Evolutionary conservation across 2,329 filamentous ascomycete species (phyloP).

Genomic region (Tolypocladium paradoxum): DNA sequence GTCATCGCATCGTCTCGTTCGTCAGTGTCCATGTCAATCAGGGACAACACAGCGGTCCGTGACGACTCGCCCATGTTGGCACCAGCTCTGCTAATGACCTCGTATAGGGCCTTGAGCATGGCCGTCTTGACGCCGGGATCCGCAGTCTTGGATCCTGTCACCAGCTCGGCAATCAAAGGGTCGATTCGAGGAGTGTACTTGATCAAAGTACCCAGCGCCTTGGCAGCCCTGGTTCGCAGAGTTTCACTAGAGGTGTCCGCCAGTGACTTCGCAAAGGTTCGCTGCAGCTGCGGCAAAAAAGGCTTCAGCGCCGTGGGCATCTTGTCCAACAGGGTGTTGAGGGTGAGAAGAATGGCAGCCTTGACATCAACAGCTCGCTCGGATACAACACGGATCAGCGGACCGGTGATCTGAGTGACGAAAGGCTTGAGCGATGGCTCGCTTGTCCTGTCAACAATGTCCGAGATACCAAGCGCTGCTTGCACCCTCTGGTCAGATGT

Average conservation of each 20-base stretch:
- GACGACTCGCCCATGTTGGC: slow-evolving; percentile 90
- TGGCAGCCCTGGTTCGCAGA: slow-evolving; percentile 77
- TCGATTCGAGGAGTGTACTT: slow-evolving; percentile 92
- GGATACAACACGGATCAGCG: slow-evolving; percentile 93
- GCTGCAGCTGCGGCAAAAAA: slow-evolving; percentile 90
- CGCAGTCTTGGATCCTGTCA: slow-evolving; percentile 83
- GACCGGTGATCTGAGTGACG: slow-evolving; percentile 94
- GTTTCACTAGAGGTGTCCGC: slow-evolving; percentile 88
- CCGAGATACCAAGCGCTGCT: slow-evolving; percentile 85
- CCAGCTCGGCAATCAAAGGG: slow-evolving; percentile 81
- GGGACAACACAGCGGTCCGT: slow-evolving; percentile 68
- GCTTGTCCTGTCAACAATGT: slow-evolving; percentile 88
- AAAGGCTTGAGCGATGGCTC: slow-evolving; percentile 83
- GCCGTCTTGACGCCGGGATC: slow-evolving; percentile 83
- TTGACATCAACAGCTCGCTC: slow-evolving; percentile 95
- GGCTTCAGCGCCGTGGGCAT: slow-evolving; percentile 92
- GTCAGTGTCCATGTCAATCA: slow-evolving; percentile 79
- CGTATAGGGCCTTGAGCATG: slow-evolving; percentile 94
- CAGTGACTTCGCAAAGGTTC: slow-evolving; percentile 92
- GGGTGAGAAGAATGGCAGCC: slow-evolving; percentile 81
- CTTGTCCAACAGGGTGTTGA: slow-evolving; percentile 94
- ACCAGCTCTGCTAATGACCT: slow-evolving; percentile 91
- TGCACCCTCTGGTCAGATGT: slow-evolving; percentile 85
- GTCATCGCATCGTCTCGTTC: slow-evolving; percentile 68
- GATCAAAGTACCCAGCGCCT: slow-evolving; percentile 89